A percentile compares a stretch with the other conserved stretches of the same genome.
Conservation (phyloP, 345 rosid species). For the Brassica incana region DNA sequence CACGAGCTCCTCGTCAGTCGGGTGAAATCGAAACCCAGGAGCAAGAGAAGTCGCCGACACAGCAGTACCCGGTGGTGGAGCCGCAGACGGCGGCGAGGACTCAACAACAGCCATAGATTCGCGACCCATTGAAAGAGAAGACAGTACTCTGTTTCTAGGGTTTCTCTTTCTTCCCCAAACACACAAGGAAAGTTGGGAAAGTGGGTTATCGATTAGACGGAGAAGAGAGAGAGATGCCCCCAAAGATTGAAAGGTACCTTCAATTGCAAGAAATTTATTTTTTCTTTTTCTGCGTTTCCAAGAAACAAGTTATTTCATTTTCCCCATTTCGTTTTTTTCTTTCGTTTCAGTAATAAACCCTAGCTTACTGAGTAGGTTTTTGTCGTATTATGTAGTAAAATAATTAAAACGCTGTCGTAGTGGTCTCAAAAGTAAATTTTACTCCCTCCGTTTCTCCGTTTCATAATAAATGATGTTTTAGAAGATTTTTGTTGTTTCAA, state of each 20-base stretch:
- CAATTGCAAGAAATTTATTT: slow-evolving; percentile 75
- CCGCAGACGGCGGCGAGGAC: slow-evolving; percentile 28
- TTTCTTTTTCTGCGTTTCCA: slow-evolving; percentile 16
- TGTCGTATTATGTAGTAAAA: slow-evolving; percentile 33
- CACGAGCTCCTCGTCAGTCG: slow-evolving; percentile 85
- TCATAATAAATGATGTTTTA: too few relatives aligned
- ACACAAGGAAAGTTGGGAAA: slow-evolving; percentile 22
- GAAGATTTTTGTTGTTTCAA: too few relatives aligned
- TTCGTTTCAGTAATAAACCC: slow-evolving; percentile 29
- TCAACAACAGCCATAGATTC: slow-evolving; percentile 34
- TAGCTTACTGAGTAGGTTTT: slow-evolving; percentile 12
- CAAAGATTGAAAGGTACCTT: slow-evolving; percentile 50
- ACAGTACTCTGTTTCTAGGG: slow-evolving; percentile 22
- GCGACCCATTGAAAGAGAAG: slow-evolving; percentile 39
- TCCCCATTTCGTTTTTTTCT: background rate
- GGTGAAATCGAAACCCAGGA: slow-evolving; percentile 95
- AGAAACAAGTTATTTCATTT: slow-evolving; percentile 8
- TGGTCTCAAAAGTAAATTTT: background rate
- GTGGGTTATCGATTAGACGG: slow-evolving; percentile 43
- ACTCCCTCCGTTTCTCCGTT: too few relatives aligned
- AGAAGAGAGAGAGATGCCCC: slow-evolving; percentile 40
- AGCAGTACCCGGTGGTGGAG: slow-evolving; percentile 20
- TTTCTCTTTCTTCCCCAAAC: background rate
- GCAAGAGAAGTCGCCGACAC: slow-evolving; percentile 66
- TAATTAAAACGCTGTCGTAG: background rate